Base-by-base conservation (phyloP, 2,329 filamentous ascomycete species). In the Penicillium vulpinum region DNA sequence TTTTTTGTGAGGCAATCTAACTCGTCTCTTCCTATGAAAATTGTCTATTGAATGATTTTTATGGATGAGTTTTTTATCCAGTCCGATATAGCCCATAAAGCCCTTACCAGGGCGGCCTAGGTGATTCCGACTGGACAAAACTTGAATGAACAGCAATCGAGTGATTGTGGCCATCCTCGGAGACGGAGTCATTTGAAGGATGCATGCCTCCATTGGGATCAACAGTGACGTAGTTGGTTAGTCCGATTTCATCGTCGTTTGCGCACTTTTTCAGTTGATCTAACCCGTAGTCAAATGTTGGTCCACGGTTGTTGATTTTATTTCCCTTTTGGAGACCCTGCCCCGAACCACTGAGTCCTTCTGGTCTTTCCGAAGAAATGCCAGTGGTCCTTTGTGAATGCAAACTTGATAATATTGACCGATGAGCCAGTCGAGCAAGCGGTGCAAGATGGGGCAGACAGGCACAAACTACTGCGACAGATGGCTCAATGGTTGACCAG, bases 381-480 rank as follows among this genome's bases (percentile, higher is more conserved):
- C 31, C 28, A 8, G 18, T 13, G 15, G 15, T 13, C 4, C 33
- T 21, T 8, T 36, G 45, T 16, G 45, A 48, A 24, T 26, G 5
- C 15, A 35, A 26, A 8, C 21, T 48, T 2, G 45, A 36, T 5
- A 22, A 36, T 1, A 48, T 26, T 16, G 21, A 36, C 26, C 15
- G 28, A 8, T 51, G 48, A 24, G 44, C 57, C 8, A 57, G 41
- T 15, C 48, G 44, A n/a, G 31, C 43, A 13, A 74, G 49, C 5
- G 59, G 59, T 18, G 53, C 46, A 29, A 62, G 54, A 40, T 59
- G 59, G 2, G 60, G 57, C 36, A 62, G 36, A 21, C 58, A 60
- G 43, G 58, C 57, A 38, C 54, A 57, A 36, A 60, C 46, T 3
- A 60, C 38, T 8, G 56, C 58, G 10, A 60, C 47, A 5, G 51